phyloP scores from a whole-genome alignment of 2,329 filamentous ascomycete species.

The Berkeleyomyces basicola region DNA sequence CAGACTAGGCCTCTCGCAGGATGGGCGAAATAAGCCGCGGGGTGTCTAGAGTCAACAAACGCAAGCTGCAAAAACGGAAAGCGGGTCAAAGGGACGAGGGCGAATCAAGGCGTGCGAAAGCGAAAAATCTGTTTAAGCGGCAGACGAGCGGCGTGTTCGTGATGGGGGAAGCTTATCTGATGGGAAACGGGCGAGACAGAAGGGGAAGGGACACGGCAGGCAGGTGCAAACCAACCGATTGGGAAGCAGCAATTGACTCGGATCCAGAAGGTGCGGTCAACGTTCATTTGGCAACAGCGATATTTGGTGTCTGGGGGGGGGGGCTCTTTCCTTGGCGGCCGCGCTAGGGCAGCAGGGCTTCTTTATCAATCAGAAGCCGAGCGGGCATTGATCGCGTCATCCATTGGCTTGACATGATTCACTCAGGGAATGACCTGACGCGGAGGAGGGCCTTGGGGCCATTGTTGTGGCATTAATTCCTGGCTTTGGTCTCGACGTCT shows the following conservation, averaged over 20 bases:
- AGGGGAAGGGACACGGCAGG: background rate
- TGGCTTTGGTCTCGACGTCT: background rate
- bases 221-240: background rate
- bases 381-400: background rate
- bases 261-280: background rate
- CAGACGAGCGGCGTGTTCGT: background rate
- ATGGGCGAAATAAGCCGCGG: background rate
- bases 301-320: background rate
- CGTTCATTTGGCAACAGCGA: background rate
- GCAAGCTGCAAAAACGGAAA: background rate
- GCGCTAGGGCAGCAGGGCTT: background rate
- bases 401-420: background rate
- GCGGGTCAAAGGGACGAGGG: background rate
- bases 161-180: background rate
- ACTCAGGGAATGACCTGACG: background rate
- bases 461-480: no score
- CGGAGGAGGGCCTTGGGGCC: background rate
- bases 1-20: background rate
- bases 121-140: background rate
- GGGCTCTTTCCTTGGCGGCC: background rate
- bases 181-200: background rate
- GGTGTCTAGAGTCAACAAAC: background rate
- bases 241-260: background rate
- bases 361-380: slow-evolving; percentile 1
- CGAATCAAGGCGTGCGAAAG: background rate